phyloP scores from a whole-genome alignment of 1,284 basidiomycete species.

The Neolentinus lepideus region DNA sequence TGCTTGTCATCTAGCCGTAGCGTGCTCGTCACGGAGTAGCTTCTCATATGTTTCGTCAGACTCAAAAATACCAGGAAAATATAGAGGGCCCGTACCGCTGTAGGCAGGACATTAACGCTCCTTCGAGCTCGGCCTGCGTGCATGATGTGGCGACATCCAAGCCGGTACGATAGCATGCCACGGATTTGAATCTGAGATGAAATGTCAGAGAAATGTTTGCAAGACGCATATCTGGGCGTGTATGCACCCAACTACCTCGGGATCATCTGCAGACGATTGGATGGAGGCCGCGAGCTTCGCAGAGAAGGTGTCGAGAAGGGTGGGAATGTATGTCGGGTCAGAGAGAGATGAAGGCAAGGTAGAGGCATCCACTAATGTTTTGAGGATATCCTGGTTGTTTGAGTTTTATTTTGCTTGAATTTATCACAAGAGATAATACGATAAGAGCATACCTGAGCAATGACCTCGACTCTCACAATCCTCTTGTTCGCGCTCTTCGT shows the following conservation, averaged over 20 bases:
- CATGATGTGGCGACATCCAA: constrained; percentile 36
- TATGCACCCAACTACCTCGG: constrained; percentile 62
- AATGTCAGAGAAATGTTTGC: background rate
- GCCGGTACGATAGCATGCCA: constrained; percentile 69
- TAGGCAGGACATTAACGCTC: background rate
- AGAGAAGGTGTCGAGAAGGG: constrained; percentile 20
- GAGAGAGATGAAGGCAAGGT: background rate
- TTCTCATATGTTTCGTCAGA: constrained; percentile 8
- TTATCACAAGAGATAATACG: background rate
- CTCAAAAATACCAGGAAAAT: background rate
- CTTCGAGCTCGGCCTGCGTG: constrained; percentile 8
- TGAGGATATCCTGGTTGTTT: constrained; percentile 25
- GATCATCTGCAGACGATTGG: constrained; percentile 27
- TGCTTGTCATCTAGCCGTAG: constrained; percentile 53
- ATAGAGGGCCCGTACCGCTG: background rate
- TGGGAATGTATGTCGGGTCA: background rate
- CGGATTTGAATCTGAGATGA: constrained; percentile 54
- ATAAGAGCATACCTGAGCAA: constrained; percentile 48
- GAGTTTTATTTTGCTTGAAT: background rate
- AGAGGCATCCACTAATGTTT: constrained; percentile 17
- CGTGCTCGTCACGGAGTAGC: constrained; percentile 11
- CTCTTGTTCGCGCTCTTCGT: constrained; percentile 43
- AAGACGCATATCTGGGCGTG: background rate
- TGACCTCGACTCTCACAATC: constrained; percentile 58
- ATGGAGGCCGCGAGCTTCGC: constrained; percentile 26